These are phyloP conservation scores for Penicillium sp. DNA, from an alignment of 2,329 filamentous ascomycete genomes.

Conservation along the genomic window DNA sequence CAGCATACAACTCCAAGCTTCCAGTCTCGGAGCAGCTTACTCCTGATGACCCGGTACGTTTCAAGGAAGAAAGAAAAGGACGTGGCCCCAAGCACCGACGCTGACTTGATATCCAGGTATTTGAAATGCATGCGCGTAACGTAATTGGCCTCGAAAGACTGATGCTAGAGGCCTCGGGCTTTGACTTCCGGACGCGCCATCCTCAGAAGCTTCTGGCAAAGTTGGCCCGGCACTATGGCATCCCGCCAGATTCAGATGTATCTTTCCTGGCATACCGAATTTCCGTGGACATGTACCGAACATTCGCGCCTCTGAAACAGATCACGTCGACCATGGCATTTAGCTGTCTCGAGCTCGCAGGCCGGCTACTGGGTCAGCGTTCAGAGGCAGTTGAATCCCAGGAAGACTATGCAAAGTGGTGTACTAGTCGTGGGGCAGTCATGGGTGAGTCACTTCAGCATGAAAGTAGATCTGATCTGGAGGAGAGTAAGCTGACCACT, in stretches of 20 bases:
- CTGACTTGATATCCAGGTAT: conserved; percentile 50
- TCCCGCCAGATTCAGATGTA: conserved; percentile 50
- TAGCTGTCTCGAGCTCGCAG: conserved; percentile 73
- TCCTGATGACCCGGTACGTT: conserved; percentile 70
- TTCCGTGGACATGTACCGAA: conserved; percentile 84
- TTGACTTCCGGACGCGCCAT: conserved; percentile 86
- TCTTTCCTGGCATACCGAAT: conserved; percentile 70
- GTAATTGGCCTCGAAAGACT: conserved; percentile 87
- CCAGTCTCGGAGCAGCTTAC: conserved; percentile 61
- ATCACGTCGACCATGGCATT: conserved; percentile 79
- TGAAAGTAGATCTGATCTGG: background rate
- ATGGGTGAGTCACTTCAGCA: conserved; percentile 43
- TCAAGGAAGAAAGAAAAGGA: background rate
- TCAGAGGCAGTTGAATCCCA: conserved; percentile 45
- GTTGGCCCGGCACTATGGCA: conserved; percentile 57
- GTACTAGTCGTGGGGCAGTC: conserved; percentile 42
- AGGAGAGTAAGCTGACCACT: background rate
- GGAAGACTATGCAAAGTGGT: conserved; percentile 46
- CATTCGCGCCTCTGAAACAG: conserved; percentile 86
- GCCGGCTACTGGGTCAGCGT: conserved; percentile 57
- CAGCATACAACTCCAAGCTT: conserved; percentile 78
- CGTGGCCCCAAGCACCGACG: background rate
- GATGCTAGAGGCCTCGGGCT: conserved; percentile 86
- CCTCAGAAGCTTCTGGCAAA: conserved; percentile 83
- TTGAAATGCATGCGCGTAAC: conserved; percentile 70